Conservation (phyloP, 176 grass and related monocot genomes). For the Typha latifolia region DNA sequence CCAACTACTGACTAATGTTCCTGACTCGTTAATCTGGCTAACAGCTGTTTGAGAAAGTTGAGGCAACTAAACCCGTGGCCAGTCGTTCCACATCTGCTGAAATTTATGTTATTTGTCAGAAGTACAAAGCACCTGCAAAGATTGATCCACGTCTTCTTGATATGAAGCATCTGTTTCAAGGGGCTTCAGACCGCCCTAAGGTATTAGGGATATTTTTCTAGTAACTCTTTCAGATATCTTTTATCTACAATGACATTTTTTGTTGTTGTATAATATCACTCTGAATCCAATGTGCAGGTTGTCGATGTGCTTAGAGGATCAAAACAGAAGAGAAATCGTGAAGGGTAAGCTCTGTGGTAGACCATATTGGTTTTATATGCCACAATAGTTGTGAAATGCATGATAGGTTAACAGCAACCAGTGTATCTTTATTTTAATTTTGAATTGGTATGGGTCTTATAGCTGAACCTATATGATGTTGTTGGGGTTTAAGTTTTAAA, state of each 20-base stretch:
- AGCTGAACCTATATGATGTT: too few species aligned
- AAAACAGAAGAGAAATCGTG: conserved; percentile 76
- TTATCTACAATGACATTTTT: neutral
- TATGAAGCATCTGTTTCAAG: conserved; percentile 84
- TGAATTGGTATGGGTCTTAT: too few species aligned
- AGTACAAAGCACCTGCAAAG: conserved; percentile 84
- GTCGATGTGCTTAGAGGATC: conserved; percentile 43
- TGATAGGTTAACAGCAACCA: too few species aligned
- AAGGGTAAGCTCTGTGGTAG: conserved; percentile 41
- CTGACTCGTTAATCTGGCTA: conserved; percentile 1
- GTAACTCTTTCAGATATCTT: neutral
- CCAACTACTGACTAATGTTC: conserved; percentile 12
- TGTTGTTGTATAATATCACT: conserved; percentile 12
- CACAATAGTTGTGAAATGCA: too few species aligned
- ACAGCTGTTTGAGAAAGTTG: conserved; percentile 90
- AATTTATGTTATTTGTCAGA: conserved; percentile 83
- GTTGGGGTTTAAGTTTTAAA: too few species aligned
- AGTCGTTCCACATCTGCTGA: conserved; percentile 92
- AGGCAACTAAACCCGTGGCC: conserved; percentile 73
- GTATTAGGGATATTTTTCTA: conserved; percentile 15
- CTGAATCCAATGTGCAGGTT: conserved; percentile 29
- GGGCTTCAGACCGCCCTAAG: conserved; percentile 46
- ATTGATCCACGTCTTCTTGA: conserved; percentile 89
- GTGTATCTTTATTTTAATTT: too few species aligned
- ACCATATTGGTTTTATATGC: neutral